These are phyloP conservation scores for Metarhizium humberi DNA, from an alignment of 2,329 filamentous ascomycete genomes.

Conservation along the genomic window DNA sequence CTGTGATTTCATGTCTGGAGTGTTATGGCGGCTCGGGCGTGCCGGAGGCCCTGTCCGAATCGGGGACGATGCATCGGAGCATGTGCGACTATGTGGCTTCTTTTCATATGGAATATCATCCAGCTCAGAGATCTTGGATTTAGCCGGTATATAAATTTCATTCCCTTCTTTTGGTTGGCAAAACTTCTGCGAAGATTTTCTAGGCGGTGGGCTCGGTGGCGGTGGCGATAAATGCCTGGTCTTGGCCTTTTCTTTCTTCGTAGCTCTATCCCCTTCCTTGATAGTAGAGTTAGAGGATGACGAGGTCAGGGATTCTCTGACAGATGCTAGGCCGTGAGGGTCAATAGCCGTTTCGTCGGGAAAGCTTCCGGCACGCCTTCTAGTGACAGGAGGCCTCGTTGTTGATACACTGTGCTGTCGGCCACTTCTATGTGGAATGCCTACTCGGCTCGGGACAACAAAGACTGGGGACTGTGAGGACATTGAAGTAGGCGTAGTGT, in stretches of 20 bases:
- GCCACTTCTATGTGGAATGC: constrained; percentile 27
- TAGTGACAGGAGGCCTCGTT: constrained; percentile 50
- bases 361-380: constrained; percentile 46
- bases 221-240: constrained; percentile 34
- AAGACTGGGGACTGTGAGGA: constrained; percentile 64
- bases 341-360: constrained; percentile 41
- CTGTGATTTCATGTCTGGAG: constrained; percentile 50
- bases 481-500: constrained; percentile 70
- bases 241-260: constrained; percentile 32
- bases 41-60: constrained; percentile 36
- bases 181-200: constrained; percentile 52
- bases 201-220: constrained; percentile 51
- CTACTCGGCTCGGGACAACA: constrained; percentile 37
- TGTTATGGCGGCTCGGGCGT: constrained; percentile 61
- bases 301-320: constrained; percentile 61
- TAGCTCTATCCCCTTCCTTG: constrained; percentile 36
- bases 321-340: constrained; percentile 50
- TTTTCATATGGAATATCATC: constrained; percentile 15
- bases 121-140: not conserved
- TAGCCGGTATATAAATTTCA: not conserved
- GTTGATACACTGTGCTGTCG: constrained; percentile 47
- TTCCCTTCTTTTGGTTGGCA: constrained; percentile 17
- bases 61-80: constrained; percentile 13
- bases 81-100: constrained; percentile 29
- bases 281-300: constrained; percentile 66